Percentiles rank a stretch among this genome's conserved stretches.
Evolutionary conservation across 441 rosid species (phyloP).

Genomic region (Populus tomentosa): DNA sequence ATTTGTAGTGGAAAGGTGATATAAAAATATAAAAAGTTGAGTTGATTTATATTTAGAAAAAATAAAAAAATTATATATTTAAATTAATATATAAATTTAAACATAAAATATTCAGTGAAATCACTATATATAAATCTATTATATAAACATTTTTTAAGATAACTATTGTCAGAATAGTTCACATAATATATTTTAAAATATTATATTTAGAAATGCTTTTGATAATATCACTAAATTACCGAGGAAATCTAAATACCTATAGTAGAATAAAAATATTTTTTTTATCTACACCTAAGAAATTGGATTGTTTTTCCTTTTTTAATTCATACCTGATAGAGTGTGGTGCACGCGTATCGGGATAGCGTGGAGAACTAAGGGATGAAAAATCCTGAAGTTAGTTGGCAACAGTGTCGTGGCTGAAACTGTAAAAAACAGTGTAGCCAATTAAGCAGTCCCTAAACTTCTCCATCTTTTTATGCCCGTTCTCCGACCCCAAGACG

Average conservation of each 20-base stretch:
- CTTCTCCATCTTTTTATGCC: constrained; percentile 1
- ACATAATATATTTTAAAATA: too few relatives aligned
- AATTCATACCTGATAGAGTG: neutral
- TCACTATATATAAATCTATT: too few relatives aligned
- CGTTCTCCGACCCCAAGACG: constrained; percentile 26
- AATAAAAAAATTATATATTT: too few relatives aligned
- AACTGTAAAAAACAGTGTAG: constrained; percentile 1
- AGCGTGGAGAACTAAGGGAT: neutral
- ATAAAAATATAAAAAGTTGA: too few relatives aligned
- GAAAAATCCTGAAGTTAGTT: constrained; percentile 10
- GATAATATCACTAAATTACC: too few relatives aligned
- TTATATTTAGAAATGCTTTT: neutral
- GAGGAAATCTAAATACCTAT: too few relatives aligned
- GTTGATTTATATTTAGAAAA: too few relatives aligned
- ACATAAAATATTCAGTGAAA: fast-evolving
- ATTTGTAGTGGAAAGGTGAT: too few relatives aligned
- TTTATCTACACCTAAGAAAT: neutral
- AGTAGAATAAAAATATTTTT: too few relatives aligned
- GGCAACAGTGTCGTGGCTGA: neutral
- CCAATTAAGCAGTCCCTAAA: neutral
- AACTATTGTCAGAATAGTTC: neutral
- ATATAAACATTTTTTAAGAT: neutral
- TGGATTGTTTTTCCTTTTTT: neutral
- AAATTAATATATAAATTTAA: too few relatives aligned
- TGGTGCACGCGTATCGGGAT: neutral